Conservation (phyloP, 805 yeast genomes). For the Kockiozyma suomiensis region DNA sequence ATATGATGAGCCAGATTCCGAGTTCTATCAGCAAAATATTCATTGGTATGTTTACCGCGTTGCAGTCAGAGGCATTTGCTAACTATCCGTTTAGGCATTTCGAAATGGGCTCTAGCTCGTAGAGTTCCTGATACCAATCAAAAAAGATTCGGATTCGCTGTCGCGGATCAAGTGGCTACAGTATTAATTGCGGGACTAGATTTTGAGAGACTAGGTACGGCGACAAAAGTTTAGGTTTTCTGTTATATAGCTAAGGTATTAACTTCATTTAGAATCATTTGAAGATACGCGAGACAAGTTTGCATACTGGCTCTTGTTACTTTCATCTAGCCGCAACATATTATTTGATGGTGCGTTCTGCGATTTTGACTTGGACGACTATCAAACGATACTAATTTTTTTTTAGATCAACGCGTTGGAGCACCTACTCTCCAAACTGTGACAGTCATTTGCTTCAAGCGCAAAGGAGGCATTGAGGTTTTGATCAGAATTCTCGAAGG, state of each 20-base stretch:
- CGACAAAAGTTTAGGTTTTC: neutral
- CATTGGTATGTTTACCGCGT: conserved; percentile 26
- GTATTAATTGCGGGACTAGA: conserved; percentile 32
- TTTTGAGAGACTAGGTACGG: conserved; percentile 25
- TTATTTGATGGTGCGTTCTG: conserved; percentile 24
- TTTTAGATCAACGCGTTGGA: conserved; percentile 23
- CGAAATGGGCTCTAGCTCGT: conserved; percentile 27
- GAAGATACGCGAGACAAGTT: conserved; percentile 25
- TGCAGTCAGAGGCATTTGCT: too few species aligned
- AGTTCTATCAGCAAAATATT: conserved; percentile 24
- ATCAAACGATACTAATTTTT: neutral
- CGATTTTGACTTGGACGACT: neutral
- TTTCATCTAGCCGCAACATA: conserved; percentile 25
- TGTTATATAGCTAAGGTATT: too few species aligned
- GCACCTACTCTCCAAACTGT: conserved; percentile 24
- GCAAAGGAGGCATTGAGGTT: conserved; percentile 38
- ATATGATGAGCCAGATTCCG: conserved; percentile 32
- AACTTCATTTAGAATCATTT: conserved; percentile 10
- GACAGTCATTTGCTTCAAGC: conserved; percentile 40
- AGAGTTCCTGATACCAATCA: conserved; percentile 31
- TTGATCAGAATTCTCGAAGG: conserved; percentile 35
- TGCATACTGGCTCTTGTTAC: conserved; percentile 30
- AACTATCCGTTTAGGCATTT: conserved; percentile 29
- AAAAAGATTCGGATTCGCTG: conserved; percentile 37
- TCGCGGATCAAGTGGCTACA: conserved; percentile 37